A percentile compares a stretch with the other conserved stretches of the same genome.
Conservation (phyloP, 306 rosid genomes). For the Casuarina cunninghamiana region DNA sequence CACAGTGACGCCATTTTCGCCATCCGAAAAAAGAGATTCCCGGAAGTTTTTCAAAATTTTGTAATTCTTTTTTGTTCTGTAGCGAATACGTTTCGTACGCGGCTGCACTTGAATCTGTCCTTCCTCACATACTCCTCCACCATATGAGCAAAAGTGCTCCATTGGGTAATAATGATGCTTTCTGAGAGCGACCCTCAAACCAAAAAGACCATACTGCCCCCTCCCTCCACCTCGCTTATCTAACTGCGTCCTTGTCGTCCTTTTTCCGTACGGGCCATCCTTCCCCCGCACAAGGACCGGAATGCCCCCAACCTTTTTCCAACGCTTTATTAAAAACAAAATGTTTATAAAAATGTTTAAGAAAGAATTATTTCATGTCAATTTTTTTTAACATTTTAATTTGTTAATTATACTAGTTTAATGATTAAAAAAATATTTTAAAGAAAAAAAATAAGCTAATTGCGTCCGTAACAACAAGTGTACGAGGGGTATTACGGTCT, state of each 20-base stretch:
- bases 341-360: background rate
- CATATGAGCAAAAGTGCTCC: slow-evolving; percentile 35
- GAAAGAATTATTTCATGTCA: too few relatives aligned
- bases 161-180: slow-evolving; percentile 12
- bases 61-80: slow-evolving; percentile 4
- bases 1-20: too few relatives aligned
- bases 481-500: slow-evolving; percentile 20
- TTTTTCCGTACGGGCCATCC: slow-evolving; percentile 49
- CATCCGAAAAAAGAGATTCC: background rate
- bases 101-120: slow-evolving; percentile 86
- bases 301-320: slow-evolving; percentile 15
- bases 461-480: too few relatives aligned
- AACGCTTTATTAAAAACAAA: background rate
- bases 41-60: background rate
- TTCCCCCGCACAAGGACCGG: background rate
- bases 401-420: too few relatives aligned
- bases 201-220: slow-evolving; percentile 45
- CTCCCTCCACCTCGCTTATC: background rate
- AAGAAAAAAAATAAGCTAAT: too few relatives aligned
- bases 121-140: slow-evolving; percentile 97
- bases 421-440: too few relatives aligned
- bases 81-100: slow-evolving; percentile 56
- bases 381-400: too few relatives aligned
- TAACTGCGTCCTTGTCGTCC: slow-evolving; percentile 57
- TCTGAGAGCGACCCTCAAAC: slow-evolving; percentile 2